Percentiles rank a stretch among this genome's conserved stretches.
These are phyloP conservation scores for Persicaria maculosa DNA, from an alignment of 148 eudicot species.

Conservation along the genomic window DNA sequence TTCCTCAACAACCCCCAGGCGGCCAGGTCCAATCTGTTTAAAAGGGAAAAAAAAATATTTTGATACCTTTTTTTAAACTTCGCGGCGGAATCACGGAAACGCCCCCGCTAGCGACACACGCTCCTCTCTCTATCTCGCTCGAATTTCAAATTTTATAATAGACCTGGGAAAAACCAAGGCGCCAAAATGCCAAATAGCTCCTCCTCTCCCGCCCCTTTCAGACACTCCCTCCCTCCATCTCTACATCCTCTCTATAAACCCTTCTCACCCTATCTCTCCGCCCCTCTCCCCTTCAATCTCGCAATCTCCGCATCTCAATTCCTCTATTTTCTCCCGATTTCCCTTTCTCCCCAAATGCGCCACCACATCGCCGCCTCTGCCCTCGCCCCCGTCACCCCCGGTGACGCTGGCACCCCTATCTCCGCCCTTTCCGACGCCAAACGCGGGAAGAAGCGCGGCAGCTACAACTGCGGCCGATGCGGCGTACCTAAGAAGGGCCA, in stretches of 20 bases:
- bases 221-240: background rate
- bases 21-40: no score
- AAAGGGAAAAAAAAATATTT: background rate
- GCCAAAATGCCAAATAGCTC: background rate
- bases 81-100: background rate
- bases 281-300: background rate
- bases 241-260: background rate
- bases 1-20: background rate
- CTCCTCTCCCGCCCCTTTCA: background rate
- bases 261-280: background rate
- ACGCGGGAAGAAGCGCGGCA: conserved; percentile 54
- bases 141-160: background rate
- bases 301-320: background rate
- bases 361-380: conserved; percentile 35
- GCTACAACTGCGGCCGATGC: conserved; percentile 80
- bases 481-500: conserved; percentile 86
- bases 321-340: background rate
- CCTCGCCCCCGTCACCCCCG: conserved; percentile 17
- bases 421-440: conserved; percentile 33
- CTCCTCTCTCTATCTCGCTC: background rate
- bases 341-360: conserved; percentile 15
- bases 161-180: background rate
- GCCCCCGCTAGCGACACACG: background rate
- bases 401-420: conserved; percentile 20
- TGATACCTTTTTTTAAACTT: background rate